A percentile compares a stretch with the other conserved stretches of the same genome.
Evolutionary conservation across 2,329 filamentous ascomycete genomes (phyloP).

Genomic region (Penicillium sp.): DNA sequence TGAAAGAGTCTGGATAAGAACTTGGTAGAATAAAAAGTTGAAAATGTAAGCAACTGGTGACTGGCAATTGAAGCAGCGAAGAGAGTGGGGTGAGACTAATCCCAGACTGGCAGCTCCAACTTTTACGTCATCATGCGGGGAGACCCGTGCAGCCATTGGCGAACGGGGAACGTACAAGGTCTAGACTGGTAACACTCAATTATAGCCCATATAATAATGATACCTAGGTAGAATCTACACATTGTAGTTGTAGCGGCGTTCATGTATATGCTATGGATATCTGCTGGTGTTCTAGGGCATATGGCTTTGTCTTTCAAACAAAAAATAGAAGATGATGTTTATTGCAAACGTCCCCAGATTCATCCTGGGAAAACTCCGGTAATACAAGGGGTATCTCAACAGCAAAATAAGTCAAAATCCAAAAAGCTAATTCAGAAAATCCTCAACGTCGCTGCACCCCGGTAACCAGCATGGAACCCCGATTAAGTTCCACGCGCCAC

Average conservation of each 20-base stretch:
- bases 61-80: background rate
- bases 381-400: slow-evolving; percentile 11
- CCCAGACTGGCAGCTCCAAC: slow-evolving; percentile 1
- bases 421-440: background rate
- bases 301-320: background rate
- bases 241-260: background rate
- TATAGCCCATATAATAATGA: background rate
- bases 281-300: no score
- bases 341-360: background rate
- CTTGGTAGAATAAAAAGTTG: background rate
- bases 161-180: background rate
- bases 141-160: background rate
- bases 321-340: background rate
- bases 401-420: background rate
- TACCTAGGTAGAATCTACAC: background rate
- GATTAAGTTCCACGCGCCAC: slow-evolving; percentile 75
- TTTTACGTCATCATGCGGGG: slow-evolving; percentile 36
- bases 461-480: slow-evolving; percentile 68
- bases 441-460: slow-evolving; percentile 51
- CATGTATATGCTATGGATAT: background rate
- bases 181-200: background rate
- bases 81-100: slow-evolving; percentile 7
- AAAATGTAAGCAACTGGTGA: background rate
- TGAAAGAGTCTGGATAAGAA: background rate
- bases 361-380: slow-evolving; percentile 4